A percentile compares a stretch with the other conserved stretches of the same genome.
These are phyloP conservation scores for Metarhizium brunneum DNA, from an alignment of 2,329 filamentous ascomycete genomes.

Conservation along the genomic window DNA sequence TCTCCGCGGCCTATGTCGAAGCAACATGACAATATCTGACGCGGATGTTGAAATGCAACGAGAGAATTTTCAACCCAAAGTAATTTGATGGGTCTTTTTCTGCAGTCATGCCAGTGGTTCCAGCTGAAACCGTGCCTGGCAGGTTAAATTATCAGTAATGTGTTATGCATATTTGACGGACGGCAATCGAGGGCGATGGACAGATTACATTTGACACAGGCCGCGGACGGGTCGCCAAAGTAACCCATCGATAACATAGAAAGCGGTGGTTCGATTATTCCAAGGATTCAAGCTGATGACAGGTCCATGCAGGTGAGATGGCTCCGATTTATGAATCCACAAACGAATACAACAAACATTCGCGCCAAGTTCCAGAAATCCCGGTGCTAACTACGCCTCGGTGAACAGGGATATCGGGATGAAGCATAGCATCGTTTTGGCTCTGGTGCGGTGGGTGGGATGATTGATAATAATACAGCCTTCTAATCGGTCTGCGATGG, in stretches of 20 bases:
- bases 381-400: not conserved
- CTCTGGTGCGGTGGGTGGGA: too few species aligned
- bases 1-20: not conserved
- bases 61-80: not conserved
- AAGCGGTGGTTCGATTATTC: not conserved
- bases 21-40: not conserved
- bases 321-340: not conserved
- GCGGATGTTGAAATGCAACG: not conserved
- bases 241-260: not conserved
- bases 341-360: not conserved
- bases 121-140: too few species aligned
- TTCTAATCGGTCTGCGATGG: not conserved
- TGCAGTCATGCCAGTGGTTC: too few species aligned
- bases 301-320: not conserved
- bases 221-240: not conserved
- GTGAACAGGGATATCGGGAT: not conserved
- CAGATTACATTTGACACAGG: not conserved
- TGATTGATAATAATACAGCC: not conserved
- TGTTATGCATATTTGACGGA: not conserved
- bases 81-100: too few species aligned
- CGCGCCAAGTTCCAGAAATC: not conserved
- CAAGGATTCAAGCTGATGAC: not conserved
- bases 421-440: too few species aligned
- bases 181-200: not conserved
- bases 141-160: too few species aligned